Base-by-base conservation (phyloP, 1,139 yeast genomes). In the Geotrichum citri-aurantii region DNA sequence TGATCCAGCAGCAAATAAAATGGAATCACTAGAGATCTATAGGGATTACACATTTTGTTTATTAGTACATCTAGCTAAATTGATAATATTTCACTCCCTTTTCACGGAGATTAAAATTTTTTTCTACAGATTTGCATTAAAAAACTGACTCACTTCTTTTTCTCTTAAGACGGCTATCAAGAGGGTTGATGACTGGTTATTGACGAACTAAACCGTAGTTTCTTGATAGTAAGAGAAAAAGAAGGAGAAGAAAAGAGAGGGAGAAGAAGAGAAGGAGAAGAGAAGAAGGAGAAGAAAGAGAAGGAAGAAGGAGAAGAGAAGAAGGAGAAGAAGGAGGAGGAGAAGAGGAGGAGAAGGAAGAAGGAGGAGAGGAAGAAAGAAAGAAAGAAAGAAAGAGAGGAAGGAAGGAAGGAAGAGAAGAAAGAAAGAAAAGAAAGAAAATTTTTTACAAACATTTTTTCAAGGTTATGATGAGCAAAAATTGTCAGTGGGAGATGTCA, bases 121-220 rank as follows among this genome's bases (percentile, higher is more conserved):
- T 52, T 53, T 56, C 29, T 53, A 37, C 27, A 50, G 52, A 44
- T 27, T 48, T 53, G 26, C 17, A 24, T 23, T 12, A 47, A 48
- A 37, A 17, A 48, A 23, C n/a, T 37, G 44, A 37, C 44, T 37
- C 44, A 37, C 44, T 37, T 37, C 44, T 37, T 37, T 37, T 37
- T 37, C 44, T 37, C 44, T 37, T 37, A 11, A n/a, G 19, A 37
- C 44, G 44, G 44, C 44, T 37, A 37, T 37, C 44, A 37, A 37
- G 44, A 37, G 44, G 44, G 44, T 37, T 37, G 44, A 14, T 37
- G 44, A 37, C 44, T 37, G 44, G 44, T 37, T 37, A 37, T 37
- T 37, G 44, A n/a, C 44, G 44, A 53, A 37, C 48, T 51, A 53
- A 33, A 48, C 37, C 49, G 56, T 50, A 53, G 27, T n/a, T 26